Evolutionary conservation across 495 filamentous ascomycete genomes (phyloP).

Genomic region (Lophiostoma macrostomum): DNA sequence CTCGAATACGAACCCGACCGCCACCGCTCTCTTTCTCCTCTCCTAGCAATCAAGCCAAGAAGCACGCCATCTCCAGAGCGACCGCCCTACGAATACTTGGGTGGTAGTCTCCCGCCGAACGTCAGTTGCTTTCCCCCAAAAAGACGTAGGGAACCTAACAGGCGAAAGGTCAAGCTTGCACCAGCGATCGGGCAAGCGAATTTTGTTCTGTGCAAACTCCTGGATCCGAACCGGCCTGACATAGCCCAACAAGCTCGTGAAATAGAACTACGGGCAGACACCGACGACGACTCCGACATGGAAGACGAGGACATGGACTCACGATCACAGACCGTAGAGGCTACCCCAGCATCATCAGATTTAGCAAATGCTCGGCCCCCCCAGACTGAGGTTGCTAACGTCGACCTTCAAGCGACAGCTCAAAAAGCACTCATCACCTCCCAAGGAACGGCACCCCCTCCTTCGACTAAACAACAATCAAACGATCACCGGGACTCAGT

Average conservation of each 20-base stretch:
- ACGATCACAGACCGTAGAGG: conserved; percentile 12
- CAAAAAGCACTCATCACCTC: conserved; percentile 19
- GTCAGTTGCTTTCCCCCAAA: conserved; percentile 33
- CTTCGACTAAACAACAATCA: conserved; percentile 8
- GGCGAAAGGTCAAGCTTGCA: conserved; percentile 34
- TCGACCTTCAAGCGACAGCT: conserved; percentile 21
- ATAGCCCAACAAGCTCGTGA: conserved; percentile 33
- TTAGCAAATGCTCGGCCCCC: background rate
- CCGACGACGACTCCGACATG: conserved; percentile 30
- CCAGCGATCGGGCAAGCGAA: conserved; percentile 39
- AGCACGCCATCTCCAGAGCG: conserved; percentile 34
- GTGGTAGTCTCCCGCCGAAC: conserved; percentile 27
- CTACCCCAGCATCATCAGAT: conserved; percentile 6
- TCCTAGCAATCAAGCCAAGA: conserved; percentile 29
- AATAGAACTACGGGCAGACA: conserved; percentile 32
- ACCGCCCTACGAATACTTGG: conserved; percentile 25
- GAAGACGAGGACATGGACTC: conserved; percentile 35
- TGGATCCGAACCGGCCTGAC: conserved; percentile 37
- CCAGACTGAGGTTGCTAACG: background rate
- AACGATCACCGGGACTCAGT: conserved; percentile 23
- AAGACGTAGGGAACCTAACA: conserved; percentile 34
- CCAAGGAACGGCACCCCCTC: background rate
- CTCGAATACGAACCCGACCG: conserved; percentile 33
- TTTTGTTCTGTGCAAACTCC: conserved; percentile 32
- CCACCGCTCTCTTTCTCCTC: conserved; percentile 31